Percentiles rank a stretch among this genome's conserved stretches.
Conservation (phyloP, 306 rosid genomes). For the Vigna trinervia region DNA sequence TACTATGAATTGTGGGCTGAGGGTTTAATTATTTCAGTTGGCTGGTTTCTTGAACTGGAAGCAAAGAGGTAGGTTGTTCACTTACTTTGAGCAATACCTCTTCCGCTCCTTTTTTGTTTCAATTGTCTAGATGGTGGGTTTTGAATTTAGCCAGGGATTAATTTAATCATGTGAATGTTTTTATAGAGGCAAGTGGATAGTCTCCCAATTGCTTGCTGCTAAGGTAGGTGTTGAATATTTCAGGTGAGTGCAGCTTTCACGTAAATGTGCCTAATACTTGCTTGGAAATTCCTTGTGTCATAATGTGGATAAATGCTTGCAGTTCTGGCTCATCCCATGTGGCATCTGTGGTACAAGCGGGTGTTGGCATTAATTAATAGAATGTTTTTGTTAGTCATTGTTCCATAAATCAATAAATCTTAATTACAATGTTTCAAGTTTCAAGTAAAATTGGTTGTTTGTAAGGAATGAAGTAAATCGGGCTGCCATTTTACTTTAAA, state of each 20-base stretch:
- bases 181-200: constrained; percentile 96
- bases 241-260: constrained; percentile 95
- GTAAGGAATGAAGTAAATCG: neutral
- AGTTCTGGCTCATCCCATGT: constrained; percentile 46
- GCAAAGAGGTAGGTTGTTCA: constrained; percentile 99
- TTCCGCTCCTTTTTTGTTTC: constrained; percentile 63
- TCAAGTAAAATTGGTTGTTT: constrained; percentile 7
- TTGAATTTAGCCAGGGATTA: constrained; percentile 70
- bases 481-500: neutral
- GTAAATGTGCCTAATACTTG: constrained; percentile 52
- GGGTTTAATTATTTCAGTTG: constrained; percentile 75
- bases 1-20: constrained; percentile 86
- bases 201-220: constrained; percentile 98
- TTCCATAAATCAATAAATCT: constrained; percentile 40
- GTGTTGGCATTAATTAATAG: constrained; percentile 39
- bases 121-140: constrained; percentile 67
- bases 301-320: constrained; percentile 57
- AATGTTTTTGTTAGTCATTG: constrained; percentile 32
- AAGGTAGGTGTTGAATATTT: constrained; percentile 88
- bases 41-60: constrained; percentile 85
- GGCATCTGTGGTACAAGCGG: constrained; percentile 50
- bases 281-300: constrained; percentile 55
- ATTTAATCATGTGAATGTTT: constrained; percentile 88
- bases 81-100: constrained; percentile 80
- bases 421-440: constrained; percentile 6